Percentiles rank a stretch among this genome's conserved stretches.
phyloP scores from a whole-genome alignment of 768 basidiomycete species.

The Obba rivulosa region DNA sequence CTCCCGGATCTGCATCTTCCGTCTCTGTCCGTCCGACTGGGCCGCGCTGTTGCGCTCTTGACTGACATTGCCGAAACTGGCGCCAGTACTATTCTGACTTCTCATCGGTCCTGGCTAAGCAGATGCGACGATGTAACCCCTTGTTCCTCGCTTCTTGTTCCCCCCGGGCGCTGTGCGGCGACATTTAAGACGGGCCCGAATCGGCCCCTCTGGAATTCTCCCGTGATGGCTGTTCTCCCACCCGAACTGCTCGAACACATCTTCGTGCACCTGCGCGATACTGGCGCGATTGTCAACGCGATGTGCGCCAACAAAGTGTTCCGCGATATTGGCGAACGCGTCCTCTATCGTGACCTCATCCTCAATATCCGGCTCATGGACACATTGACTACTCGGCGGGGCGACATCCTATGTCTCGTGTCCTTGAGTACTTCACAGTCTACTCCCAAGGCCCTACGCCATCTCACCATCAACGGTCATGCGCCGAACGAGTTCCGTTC shows the following conservation, averaged over 20 bases:
- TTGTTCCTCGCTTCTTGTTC: too few relatives aligned
- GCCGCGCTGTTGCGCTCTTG: too few relatives aligned
- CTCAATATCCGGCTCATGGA: conserved; percentile 6
- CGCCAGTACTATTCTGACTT: too few relatives aligned
- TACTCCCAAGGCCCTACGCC: conserved; percentile 12
- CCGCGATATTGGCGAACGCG: conserved; percentile 13
- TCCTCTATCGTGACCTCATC: conserved; percentile 9
- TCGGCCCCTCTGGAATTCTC: background rate
- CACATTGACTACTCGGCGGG: background rate
- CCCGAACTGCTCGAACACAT: conserved; percentile 8
- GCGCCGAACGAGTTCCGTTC: conserved; percentile 2
- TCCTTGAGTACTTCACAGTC: conserved; percentile 1
- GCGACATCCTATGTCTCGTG: background rate
- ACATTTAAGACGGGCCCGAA: background rate
- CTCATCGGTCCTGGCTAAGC: too few relatives aligned
- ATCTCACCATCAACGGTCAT: conserved; percentile 10
- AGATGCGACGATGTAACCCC: too few relatives aligned
- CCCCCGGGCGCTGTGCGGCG: too few relatives aligned
- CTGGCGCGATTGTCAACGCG: background rate
- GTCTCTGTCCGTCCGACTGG: too few relatives aligned
- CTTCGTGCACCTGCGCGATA: background rate
- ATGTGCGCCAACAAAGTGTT: conserved; percentile 12
- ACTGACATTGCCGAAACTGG: too few relatives aligned
- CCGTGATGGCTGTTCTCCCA: background rate
- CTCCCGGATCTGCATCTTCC: too few relatives aligned